These are phyloP conservation scores for Lantana camara DNA, from an alignment of 257 asterid genomes.

Conservation along the genomic window DNA sequence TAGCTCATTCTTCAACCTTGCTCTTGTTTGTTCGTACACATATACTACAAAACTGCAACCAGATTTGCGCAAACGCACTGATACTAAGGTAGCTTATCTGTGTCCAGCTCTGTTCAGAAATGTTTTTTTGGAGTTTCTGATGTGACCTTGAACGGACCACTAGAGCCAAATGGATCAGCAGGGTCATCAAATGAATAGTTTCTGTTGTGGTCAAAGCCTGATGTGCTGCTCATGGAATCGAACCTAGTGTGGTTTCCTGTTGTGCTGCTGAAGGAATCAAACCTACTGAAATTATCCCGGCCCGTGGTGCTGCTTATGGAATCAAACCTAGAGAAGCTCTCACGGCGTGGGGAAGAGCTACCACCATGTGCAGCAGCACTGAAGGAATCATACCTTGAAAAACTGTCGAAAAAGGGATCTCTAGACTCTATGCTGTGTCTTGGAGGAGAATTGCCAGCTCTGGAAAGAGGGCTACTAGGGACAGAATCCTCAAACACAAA, in stretches of 20 bases:
- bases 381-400: constrained; percentile 86
- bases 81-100: constrained; percentile 20
- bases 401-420: constrained; percentile 66
- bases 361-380: constrained; percentile 35
- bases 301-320: constrained; percentile 63
- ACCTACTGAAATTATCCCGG: constrained; percentile 62
- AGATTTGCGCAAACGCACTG: constrained; percentile 17
- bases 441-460: constrained; percentile 57
- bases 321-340: constrained; percentile 74
- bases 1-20: constrained; percentile 11
- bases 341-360: constrained; percentile 54
- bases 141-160: constrained; percentile 89
- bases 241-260: constrained; percentile 66
- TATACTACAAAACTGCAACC: constrained; percentile 12
- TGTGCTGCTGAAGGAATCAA: constrained; percentile 82
- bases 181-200: constrained; percentile 81
- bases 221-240: constrained; percentile 77
- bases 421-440: constrained; percentile 60
- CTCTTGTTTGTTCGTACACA: not conserved
- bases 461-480: constrained; percentile 71
- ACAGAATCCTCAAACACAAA: constrained; percentile 78
- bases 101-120: constrained; percentile 32
- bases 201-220: constrained; percentile 56
- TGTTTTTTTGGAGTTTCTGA: constrained; percentile 53
- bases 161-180: constrained; percentile 90